Percentiles rank a stretch among this genome's conserved stretches.
Conservation (phyloP, 345 rosid genomes). For the Aegle marmelos region DNA sequence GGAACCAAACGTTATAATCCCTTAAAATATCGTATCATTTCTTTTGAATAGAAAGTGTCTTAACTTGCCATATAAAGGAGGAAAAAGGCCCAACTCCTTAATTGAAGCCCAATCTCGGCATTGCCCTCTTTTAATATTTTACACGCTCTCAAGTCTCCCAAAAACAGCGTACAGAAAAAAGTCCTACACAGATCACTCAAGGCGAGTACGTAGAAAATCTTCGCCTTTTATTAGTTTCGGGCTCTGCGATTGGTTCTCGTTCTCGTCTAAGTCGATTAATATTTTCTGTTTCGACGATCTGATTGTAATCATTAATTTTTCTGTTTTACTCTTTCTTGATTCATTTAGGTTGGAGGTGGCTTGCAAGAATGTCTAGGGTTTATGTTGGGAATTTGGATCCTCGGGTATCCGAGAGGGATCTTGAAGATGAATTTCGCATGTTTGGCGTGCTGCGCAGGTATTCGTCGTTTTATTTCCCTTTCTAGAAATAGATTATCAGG, state of each 20-base stretch:
- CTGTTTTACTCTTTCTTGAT: neutral
- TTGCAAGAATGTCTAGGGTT: conserved; percentile 61
- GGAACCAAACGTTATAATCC: too few relatives aligned
- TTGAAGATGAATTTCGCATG: conserved; percentile 69
- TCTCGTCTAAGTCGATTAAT: neutral
- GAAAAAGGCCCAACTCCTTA: neutral
- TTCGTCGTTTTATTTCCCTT: neutral
- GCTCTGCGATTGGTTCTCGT: neutral
- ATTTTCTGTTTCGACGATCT: neutral
- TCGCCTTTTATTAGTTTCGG: neutral
- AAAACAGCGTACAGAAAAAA: too few relatives aligned
- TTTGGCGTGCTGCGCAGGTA: conserved; percentile 76
- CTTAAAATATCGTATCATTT: neutral
- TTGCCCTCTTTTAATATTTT: neutral
- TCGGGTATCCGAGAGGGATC: conserved; percentile 64
- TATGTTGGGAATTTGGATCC: conserved; percentile 76
- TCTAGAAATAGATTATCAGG: neutral
- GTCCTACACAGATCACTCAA: neutral
- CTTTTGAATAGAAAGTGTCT: neutral
- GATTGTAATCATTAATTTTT: neutral
- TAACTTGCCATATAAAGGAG: neutral
- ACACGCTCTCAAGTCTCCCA: too few relatives aligned
- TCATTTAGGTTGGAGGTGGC: conserved; percentile 19
- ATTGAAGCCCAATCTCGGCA: neutral
- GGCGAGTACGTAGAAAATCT: neutral